Conservation (phyloP, 2,329 filamentous ascomycete genomes). For the Cordyceps militaris region DNA sequence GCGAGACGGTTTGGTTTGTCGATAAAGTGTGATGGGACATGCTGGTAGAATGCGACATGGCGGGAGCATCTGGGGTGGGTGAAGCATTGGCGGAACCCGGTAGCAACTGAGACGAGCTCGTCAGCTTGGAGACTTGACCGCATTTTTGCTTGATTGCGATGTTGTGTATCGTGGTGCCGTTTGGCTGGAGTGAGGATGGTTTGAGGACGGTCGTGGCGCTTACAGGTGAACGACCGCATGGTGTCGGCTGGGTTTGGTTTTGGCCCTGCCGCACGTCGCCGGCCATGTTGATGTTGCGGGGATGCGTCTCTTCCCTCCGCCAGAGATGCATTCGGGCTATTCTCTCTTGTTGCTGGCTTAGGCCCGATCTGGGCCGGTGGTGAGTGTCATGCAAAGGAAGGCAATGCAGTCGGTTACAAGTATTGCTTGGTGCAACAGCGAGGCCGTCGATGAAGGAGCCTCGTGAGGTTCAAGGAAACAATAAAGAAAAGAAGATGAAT, state of each 20-base stretch:
- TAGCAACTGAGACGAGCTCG: not conserved
- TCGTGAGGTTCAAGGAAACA: not conserved
- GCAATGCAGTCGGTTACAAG: not conserved
- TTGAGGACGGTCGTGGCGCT: not conserved
- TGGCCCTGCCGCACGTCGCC: not conserved
- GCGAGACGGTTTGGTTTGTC: not conserved
- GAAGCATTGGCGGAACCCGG: not conserved
- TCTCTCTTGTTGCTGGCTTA: not conserved
- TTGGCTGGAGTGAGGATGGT: not conserved
- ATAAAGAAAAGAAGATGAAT: not conserved
- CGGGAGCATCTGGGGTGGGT: not conserved
- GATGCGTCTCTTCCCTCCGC: not conserved
- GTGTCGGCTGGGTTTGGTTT: not conserved
- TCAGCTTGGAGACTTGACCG: not conserved
- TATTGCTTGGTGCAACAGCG: not conserved
- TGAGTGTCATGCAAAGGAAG: not conserved
- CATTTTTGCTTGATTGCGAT: not conserved
- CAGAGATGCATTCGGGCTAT: not conserved
- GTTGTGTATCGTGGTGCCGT: not conserved
- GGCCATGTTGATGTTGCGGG: not conserved
- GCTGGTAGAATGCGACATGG: not conserved
- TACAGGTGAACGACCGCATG: not conserved
- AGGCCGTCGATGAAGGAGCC: no score
- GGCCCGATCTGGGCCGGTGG: conserved; percentile 1
- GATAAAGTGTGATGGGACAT: not conserved